These are phyloP conservation scores for Tuctoria greenei DNA, from an alignment of 176 grass and related monocot genomes.

Conservation along the genomic window DNA sequence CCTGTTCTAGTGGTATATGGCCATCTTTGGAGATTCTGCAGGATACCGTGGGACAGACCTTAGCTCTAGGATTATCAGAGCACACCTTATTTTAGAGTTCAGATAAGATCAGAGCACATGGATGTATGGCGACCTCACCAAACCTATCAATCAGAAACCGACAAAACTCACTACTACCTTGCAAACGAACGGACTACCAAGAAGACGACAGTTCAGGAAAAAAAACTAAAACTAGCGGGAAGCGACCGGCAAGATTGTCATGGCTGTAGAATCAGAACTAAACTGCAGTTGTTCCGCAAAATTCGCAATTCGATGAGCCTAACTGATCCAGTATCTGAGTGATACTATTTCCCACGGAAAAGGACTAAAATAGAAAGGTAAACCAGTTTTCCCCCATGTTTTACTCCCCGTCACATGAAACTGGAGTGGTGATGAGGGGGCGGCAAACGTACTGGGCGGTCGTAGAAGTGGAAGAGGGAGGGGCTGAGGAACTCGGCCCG, in stretches of 20 bases:
- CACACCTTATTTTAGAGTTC: not conserved
- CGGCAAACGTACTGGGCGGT: slow-evolving; percentile 61
- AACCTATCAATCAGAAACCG: slow-evolving; percentile 7
- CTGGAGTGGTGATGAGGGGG: slow-evolving; percentile 13
- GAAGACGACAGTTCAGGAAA: not conserved
- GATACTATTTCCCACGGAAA: not conserved
- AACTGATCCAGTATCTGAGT: not conserved
- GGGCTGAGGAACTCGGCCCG: slow-evolving; percentile 86
- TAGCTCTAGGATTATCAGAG: not conserved
- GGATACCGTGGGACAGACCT: not conserved
- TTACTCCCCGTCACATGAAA: not conserved
- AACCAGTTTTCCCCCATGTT: not conserved
- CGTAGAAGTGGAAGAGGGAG: slow-evolving; percentile 83
- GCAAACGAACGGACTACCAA: not conserved
- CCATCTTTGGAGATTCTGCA: not conserved
- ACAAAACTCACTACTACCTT: not conserved
- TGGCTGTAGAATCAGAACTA: not conserved
- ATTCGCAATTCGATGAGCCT: not conserved
- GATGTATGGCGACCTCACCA: not conserved
- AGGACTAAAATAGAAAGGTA: not conserved
- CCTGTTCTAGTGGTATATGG: not conserved
- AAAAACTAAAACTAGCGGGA: not conserved
- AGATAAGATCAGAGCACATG: slow-evolving; percentile 15
- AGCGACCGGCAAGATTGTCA: not conserved
- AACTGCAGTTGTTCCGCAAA: not conserved